Evolutionary conservation across 345 rosid genomes (phyloP).

Genomic region (Toxicodendron radicans): DNA sequence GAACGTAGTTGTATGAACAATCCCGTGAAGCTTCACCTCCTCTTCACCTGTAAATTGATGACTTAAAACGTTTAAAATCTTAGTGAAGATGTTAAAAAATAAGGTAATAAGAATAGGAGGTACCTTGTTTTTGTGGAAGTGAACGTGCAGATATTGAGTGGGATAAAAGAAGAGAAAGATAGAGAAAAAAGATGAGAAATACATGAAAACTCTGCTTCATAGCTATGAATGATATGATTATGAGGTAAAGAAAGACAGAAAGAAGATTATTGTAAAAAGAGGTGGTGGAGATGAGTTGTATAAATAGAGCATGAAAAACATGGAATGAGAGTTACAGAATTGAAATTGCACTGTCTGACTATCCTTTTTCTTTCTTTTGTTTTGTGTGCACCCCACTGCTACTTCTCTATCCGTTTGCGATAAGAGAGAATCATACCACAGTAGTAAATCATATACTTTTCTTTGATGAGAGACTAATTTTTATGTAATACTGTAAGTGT

Average conservation of each 20-base stretch:
- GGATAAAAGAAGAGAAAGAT: no score
- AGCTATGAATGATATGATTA: no score
- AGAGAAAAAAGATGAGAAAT: slow-evolving; percentile 10
- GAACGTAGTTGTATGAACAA: neutral
- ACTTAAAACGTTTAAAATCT: neutral
- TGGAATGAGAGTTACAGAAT: neutral
- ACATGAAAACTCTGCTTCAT: slow-evolving; percentile 20
- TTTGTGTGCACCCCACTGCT: neutral
- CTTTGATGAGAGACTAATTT: no score
- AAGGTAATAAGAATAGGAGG: neutral
- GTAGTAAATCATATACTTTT: no score
- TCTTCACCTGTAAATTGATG: slow-evolving; percentile 16
- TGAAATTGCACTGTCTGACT: no score
- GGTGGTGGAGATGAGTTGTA: neutral
- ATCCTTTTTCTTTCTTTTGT: neutral
- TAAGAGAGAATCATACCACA: no score
- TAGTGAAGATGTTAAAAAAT: neutral
- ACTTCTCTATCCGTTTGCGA: no score
- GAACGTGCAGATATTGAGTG: slow-evolving; percentile 30
- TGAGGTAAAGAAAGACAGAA: slow-evolving; percentile 11
- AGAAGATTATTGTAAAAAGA: neutral
- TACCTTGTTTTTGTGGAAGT: slow-evolving; percentile 29
- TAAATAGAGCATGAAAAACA: slow-evolving; percentile 7
- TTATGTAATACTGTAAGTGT: no score
- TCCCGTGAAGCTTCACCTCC: slow-evolving; percentile 15